Percentiles rank a stretch among this genome's conserved stretches.
Conservation (phyloP, 2,329 filamentous ascomycete species). For the Pyrenophora graminea region DNA sequence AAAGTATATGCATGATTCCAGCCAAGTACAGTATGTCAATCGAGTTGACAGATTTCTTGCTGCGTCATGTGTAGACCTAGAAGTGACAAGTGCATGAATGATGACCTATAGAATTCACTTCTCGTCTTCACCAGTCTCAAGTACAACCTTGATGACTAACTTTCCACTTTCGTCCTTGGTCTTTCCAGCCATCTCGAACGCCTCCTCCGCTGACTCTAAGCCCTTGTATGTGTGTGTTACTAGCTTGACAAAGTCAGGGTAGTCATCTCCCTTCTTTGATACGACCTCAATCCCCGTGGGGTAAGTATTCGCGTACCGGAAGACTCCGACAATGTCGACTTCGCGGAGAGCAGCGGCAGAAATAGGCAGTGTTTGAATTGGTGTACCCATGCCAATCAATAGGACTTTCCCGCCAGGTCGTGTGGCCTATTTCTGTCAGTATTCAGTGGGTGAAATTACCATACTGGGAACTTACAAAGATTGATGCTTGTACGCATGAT, state of each 20-base stretch:
- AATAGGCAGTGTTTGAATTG: conserved; percentile 73
- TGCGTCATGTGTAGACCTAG: no score
- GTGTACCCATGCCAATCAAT: conserved; percentile 79
- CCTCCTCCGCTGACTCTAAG: conserved; percentile 63
- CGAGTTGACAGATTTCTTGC: background rate
- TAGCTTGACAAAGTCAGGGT: conserved; percentile 70
- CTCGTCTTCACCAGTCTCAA: conserved; percentile 49
- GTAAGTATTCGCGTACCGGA: conserved; percentile 78
- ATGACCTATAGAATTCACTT: conserved; percentile 21
- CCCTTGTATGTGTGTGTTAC: conserved; percentile 75
- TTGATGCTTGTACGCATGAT: conserved; percentile 72
- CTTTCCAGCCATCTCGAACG: conserved; percentile 71
- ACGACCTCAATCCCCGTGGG: conserved; percentile 68
- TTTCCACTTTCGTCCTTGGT: conserved; percentile 70
- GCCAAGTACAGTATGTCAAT: no score
- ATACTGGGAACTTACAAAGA: conserved; percentile 58
- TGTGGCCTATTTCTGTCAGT: conserved; percentile 53
- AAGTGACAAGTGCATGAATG: background rate
- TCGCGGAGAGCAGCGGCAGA: conserved; percentile 74
- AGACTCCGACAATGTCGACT: conserved; percentile 77
- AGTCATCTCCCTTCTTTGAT: conserved; percentile 51
- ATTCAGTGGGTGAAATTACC: background rate
- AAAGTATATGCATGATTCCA: no score
- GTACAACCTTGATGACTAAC: conserved; percentile 72
- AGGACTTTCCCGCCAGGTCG: conserved; percentile 72